Evolutionary conservation across 2,329 filamentous ascomycete species (phyloP).

Genomic region (Aspergillus fructus): DNA sequence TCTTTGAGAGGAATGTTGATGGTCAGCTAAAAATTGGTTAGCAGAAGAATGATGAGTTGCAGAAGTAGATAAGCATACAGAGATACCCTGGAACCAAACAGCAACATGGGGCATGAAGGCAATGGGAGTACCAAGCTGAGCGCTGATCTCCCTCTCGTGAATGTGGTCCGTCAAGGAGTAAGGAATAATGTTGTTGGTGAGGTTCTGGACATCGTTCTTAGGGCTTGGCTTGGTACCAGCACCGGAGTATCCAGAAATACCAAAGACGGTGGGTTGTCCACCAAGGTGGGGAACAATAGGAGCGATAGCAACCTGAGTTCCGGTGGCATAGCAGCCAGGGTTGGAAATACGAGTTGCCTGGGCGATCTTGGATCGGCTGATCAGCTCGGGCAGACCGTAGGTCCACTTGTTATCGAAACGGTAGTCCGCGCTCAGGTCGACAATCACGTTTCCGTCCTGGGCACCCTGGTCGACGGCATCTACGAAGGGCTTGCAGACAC

Average conservation of each 20-base stretch:
- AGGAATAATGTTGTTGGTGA: slow-evolving; percentile 84
- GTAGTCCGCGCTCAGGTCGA: slow-evolving; percentile 96
- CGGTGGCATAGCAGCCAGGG: slow-evolving; percentile 94
- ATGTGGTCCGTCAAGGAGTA: slow-evolving; percentile 93
- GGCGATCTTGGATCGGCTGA: slow-evolving; percentile 72
- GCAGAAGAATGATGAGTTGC: background rate
- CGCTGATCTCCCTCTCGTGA: slow-evolving; percentile 86
- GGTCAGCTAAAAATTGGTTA: slow-evolving; percentile 60
- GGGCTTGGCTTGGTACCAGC: slow-evolving; percentile 91
- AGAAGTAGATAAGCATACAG: slow-evolving; percentile 44
- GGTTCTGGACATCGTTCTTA: slow-evolving; percentile 84
- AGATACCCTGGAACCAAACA: slow-evolving; percentile 96
- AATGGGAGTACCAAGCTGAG: slow-evolving; percentile 70
- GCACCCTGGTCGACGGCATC: slow-evolving; percentile 77
- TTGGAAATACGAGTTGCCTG: slow-evolving; percentile 81
- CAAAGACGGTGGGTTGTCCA: slow-evolving; percentile 79
- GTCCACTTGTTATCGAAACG: slow-evolving; percentile 84
- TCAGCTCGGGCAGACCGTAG: slow-evolving; percentile 85
- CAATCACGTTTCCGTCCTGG: slow-evolving; percentile 69
- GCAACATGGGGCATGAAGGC: slow-evolving; percentile 93
- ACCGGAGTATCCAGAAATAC: slow-evolving; percentile 90
- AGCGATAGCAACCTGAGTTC: slow-evolving; percentile 83
- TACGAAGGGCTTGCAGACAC: slow-evolving; percentile 89
- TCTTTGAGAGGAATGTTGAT: slow-evolving; percentile 86
- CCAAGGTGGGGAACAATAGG: slow-evolving; percentile 76